phyloP scores from a whole-genome alignment of 768 basidiomycete species.

The Lactifluus pinguis region DNA sequence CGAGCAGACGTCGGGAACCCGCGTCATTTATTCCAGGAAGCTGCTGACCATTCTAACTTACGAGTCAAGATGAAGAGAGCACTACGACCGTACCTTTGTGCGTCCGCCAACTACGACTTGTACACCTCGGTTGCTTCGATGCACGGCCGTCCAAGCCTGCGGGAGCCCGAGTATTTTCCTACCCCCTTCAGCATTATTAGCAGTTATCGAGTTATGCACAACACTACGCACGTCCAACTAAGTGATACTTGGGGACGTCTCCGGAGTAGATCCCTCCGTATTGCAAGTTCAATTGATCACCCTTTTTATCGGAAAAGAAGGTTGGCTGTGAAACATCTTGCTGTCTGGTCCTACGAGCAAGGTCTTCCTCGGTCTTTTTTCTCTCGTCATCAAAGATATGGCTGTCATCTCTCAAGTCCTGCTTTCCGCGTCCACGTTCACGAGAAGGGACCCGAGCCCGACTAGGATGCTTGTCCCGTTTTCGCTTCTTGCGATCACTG shows the following conservation, averaged over 20 bases:
- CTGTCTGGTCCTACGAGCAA: slow-evolving; percentile 21
- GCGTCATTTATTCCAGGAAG: slow-evolving; percentile 49
- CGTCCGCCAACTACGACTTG: slow-evolving; percentile 11
- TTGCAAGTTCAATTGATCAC: slow-evolving; percentile 16
- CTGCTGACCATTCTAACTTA: slow-evolving; percentile 1
- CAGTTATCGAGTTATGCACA: neutral
- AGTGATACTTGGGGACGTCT: slow-evolving; percentile 18
- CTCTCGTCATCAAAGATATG: slow-evolving; percentile 25
- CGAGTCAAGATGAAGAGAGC: slow-evolving; percentile 18
- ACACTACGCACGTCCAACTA: slow-evolving; percentile 14
- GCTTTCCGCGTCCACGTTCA: slow-evolving; percentile 21
- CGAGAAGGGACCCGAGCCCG: slow-evolving; percentile 15
- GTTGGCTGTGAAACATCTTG: slow-evolving; percentile 25
- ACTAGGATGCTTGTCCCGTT: slow-evolving; percentile 5
- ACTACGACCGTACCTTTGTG: slow-evolving; percentile 21
- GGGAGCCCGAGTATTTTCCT: slow-evolving; percentile 17
- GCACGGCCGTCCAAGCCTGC: slow-evolving; percentile 5
- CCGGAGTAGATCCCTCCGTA: slow-evolving; percentile 15
- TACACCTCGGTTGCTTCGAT: slow-evolving; percentile 10
- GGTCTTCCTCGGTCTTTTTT: slow-evolving; percentile 30
- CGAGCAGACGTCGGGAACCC: slow-evolving; percentile 43
- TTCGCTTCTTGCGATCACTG: slow-evolving; percentile 25
- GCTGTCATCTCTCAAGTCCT: neutral
- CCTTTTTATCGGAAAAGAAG: slow-evolving; percentile 48
- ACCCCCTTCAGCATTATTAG: slow-evolving; percentile 18